Evolutionary conservation across 257 asterid species (phyloP), one percentile per base, ranked within the genome.

Genomic region (Nicotiana tabacum): DNA sequence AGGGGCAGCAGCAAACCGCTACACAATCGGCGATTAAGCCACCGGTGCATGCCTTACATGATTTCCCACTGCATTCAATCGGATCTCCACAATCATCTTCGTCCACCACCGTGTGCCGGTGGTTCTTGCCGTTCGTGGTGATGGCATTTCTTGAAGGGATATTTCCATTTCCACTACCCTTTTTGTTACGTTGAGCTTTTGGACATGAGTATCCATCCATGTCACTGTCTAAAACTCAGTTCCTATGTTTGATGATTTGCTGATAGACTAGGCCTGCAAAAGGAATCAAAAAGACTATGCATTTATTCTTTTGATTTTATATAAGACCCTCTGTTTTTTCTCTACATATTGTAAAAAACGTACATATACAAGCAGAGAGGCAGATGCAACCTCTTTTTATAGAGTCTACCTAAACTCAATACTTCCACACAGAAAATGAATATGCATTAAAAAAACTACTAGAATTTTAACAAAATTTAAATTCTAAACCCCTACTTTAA

Each of bases 1-100:
- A 94, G 0, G 99, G 99, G 83, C 99, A 96, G 88, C 97, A 96
- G 84, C 99, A 93, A 33, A 96, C 92, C 12, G 98, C 99, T 81
- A 96, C 94, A 86, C 99, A 96, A 89, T 94, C 99, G 16, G 98
- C 98, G 84, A 96, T 90, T 86, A 87, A 85, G 55, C 93, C 95
- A 64, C 95, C 98, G 39, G 97, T 90, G 89, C 98, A 96, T 80
- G 98, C 89, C 77, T 88, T 88, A 85, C 99, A 95, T 35, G 93
- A 90, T 64, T 91, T 89, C 32, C 97, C 97, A 43, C 93, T 88
- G 87, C 98, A 92, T 69, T 87, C 82, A 57, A 87, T 81, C 83
- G 72, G 51, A 35, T 83, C 92, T 27, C 39, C 64, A 1, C 84
- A 94, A 35, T 81, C 85, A 16, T 87, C 77, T n/a, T 68, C 55